Evolutionary conservation across 2,329 filamentous ascomycete genomes (phyloP), one percentile per base, ranked within the genome.

Genomic region (Penicillium sp.): DNA sequence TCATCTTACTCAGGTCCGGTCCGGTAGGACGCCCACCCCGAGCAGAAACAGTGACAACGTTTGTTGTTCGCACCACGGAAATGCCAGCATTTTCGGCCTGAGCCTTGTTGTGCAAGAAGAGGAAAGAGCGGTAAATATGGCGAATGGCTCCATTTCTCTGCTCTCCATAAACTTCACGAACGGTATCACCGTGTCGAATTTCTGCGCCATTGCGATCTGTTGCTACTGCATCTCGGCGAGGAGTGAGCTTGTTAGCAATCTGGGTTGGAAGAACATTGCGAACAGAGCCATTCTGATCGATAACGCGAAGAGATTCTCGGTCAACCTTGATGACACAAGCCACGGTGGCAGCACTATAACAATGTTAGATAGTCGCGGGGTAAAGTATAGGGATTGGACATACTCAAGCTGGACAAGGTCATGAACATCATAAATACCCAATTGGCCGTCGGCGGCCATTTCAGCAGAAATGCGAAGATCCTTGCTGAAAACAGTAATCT

Each of bases 401-500:
- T 77, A 84, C 82, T 98, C 93, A 59, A 99, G 85, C 75, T 98
- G 93, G 14, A 99, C 91, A 26, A 99, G 83, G 72, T 99, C 95
- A 66, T 96, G 91, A 33, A 99, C 86, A 65, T 93, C 90, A 73
- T 90, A 98, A 75, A 96, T 90, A 11, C 91, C 91, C n/a, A 93
- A 79, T 58, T 79, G 82, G 27, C 91, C 90, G 69, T 93, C 88
- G 16, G 91, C 92, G 61, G 92, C 93, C 65, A 92, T 91, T 71
- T 98, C 95, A 54, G 91, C 91, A 27, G 95, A 95, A 74, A 96
- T 91, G 64, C 96, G 86, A 59, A 99, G 79, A 77, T 99, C 95
- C 73, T 96, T 97, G 79, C 93, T 97, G 72, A 99, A 99, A 33
- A 99, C 95, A 0, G 93, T 97, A 65, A 99, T 92, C 73, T 99